phyloP scores from a whole-genome alignment of 306 rosid species.

The Amphicarpaea edgeworthii region DNA sequence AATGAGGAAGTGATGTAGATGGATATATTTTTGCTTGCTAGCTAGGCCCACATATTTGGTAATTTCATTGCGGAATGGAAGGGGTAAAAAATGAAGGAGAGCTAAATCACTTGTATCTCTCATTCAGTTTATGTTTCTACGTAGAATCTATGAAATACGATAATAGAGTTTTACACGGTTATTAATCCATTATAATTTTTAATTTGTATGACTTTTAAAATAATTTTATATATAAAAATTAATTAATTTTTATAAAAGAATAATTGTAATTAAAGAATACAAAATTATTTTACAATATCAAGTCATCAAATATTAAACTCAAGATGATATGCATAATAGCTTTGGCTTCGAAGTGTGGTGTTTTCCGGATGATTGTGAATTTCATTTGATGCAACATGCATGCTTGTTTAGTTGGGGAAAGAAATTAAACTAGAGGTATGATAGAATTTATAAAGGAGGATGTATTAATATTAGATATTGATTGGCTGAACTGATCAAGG shows the following conservation, averaged over 20 bases:
- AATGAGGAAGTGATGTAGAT: neutral
- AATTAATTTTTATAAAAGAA: no score
- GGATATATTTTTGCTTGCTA: neutral
- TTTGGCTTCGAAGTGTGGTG: neutral
- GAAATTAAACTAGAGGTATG: neutral
- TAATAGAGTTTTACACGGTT: no score
- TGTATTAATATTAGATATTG: neutral
- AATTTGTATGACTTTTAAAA: no score
- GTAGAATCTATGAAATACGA: neutral
- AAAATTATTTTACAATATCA: no score
- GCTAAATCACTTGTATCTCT: neutral
- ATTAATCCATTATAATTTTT: no score
- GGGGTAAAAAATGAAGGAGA: neutral
- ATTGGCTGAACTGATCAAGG: neutral
- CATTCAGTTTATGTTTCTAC: neutral
- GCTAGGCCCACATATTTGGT: neutral
- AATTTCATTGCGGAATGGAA: neutral
- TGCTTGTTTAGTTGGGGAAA: neutral
- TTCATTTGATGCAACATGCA: conserved; percentile 1
- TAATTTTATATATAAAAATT: no score
- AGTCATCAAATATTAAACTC: no score
- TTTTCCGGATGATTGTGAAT: neutral
- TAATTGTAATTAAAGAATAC: no score
- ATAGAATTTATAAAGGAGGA: neutral
- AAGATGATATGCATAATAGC: neutral